Percentiles rank a stretch among this genome's conserved stretches.
Evolutionary conservation across 192 early-diverging fungal genomes (phyloP).

Genomic region (Podila clonocystis): DNA sequence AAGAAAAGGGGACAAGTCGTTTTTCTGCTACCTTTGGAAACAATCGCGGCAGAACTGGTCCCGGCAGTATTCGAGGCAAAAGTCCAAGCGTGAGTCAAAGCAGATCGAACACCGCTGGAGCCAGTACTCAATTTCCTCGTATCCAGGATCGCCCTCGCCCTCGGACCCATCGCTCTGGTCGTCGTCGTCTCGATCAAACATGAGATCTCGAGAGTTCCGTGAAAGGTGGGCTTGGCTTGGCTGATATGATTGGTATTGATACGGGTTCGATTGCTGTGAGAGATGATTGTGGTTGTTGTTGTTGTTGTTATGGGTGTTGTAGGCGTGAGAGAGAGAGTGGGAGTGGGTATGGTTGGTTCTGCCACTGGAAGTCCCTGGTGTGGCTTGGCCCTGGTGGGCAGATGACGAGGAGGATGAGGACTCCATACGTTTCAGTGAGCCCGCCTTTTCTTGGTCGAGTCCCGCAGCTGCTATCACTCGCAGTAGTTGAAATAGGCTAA

Average conservation of each 20-base stretch:
- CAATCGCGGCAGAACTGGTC: conserved; percentile 68
- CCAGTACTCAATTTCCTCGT: conserved; percentile 62
- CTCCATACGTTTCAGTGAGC: conserved; percentile 1
- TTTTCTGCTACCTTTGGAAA: conserved; percentile 55
- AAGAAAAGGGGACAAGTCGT: neutral
- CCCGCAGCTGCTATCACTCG: conserved; percentile 10
- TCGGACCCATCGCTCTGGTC: conserved; percentile 41
- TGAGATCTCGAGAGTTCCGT: neutral
- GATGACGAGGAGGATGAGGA: conserved; percentile 4
- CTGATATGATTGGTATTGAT: neutral
- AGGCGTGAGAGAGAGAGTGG: neutral
- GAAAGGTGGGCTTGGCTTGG: too few species aligned
- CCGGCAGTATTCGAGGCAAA: conserved; percentile 64
- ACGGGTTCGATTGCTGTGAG: neutral
- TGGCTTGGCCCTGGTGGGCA: neutral
- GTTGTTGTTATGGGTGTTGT: neutral
- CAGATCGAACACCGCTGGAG: conserved; percentile 67
- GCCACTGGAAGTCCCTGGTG: neutral
- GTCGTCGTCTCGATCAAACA: conserved; percentile 22
- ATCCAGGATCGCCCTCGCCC: conserved; percentile 27
- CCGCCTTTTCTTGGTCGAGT: neutral
- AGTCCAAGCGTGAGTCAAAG: conserved; percentile 65
- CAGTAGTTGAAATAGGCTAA: conserved; percentile 29
- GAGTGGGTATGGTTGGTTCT: neutral
- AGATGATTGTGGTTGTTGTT: neutral